These are phyloP conservation scores for Entomortierella parvispora DNA, from an alignment of 192 early-diverging fungal genomes.

Conservation along the genomic window DNA sequence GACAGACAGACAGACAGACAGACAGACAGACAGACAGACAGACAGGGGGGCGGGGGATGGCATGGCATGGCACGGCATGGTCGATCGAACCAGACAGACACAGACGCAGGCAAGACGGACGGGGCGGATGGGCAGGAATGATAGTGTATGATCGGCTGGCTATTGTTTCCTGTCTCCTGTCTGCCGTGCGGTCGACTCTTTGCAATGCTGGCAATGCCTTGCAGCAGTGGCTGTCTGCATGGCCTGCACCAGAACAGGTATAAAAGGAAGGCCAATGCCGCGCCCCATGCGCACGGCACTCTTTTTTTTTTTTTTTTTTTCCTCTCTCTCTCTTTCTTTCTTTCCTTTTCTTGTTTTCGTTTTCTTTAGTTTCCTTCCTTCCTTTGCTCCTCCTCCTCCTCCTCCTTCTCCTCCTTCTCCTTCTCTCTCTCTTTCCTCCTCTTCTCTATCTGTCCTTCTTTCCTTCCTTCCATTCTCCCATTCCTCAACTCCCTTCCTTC, in stretches of 20 bases:
- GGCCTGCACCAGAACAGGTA: neutral
- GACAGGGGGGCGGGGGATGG: too few species aligned
- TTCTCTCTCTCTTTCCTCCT: neutral
- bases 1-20: too few species aligned
- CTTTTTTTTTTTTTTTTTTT: neutral
- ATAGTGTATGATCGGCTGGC: too few species aligned
- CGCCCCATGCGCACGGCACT: neutral
- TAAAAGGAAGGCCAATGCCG: neutral
- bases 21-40: too few species aligned
- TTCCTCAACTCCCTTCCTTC: too few species aligned
- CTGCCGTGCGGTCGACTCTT: too few species aligned
- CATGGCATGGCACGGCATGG: too few species aligned
- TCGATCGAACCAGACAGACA: too few species aligned
- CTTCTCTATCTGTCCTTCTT: neutral
- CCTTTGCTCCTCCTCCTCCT: constrained; percentile 7
- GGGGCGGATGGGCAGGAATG: too few species aligned
- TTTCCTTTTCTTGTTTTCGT: constrained; percentile 6
- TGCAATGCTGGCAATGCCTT: too few species aligned
- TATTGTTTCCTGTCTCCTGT: too few species aligned
- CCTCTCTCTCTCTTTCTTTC: neutral
- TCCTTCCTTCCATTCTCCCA: neutral
- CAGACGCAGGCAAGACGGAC: too few species aligned
- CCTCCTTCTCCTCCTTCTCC: constrained; percentile 7
- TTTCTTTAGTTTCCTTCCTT: constrained; percentile 8
- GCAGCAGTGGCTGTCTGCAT: neutral